Base-by-base conservation (phyloP, 768 basidiomycete species). In the Xerocomellus intermedius region DNA sequence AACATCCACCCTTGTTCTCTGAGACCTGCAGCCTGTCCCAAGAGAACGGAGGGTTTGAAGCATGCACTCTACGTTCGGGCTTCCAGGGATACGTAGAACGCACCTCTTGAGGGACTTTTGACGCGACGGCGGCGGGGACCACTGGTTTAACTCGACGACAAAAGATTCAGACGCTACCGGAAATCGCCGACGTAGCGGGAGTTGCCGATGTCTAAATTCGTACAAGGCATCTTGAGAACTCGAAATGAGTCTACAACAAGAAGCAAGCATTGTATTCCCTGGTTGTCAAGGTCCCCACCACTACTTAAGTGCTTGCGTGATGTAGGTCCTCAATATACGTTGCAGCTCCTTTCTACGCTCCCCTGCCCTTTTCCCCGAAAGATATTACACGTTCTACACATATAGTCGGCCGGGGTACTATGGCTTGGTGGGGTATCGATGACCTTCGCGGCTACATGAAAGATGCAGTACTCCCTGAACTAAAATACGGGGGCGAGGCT, bases 401-500 rank as follows among this genome's bases (percentile, higher is more conserved):
- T 35, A 45, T 10, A 52, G 8, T 49, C 39, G 12, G 35, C 43
- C 13, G 13, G 9, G 26, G 26, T 26, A 28, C 38, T 22, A 71
- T 71, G 69, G 13, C 65, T 43, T 69, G 60, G 61, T 61, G 59
- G 55, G 72, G 64, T 38, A 56, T 70, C 43, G 73, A 73, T 41
- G 67, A 73, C 57, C 62, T 74, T 48, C 69, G 60, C 21, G 68
- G 63, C 30, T 73, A 73, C 55, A 70, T 73, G 60, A 65, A 60
- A 50, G 72, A 72, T 57, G 71, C 71, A 19, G 52, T 67, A 14
- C 64, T 73, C 42, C 71, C 71, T 17, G 64, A 65, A 19, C 45
- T 74, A 35, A 73, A 72, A 46, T 64, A 69, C 7, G 62, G 68
- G 14, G 55, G 48, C 0, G 61, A 64, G 5, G 56, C 58, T 16